These are phyloP conservation scores for Fusarium humuli DNA, from an alignment of 2,329 filamentous ascomycete genomes.

Conservation along the genomic window DNA sequence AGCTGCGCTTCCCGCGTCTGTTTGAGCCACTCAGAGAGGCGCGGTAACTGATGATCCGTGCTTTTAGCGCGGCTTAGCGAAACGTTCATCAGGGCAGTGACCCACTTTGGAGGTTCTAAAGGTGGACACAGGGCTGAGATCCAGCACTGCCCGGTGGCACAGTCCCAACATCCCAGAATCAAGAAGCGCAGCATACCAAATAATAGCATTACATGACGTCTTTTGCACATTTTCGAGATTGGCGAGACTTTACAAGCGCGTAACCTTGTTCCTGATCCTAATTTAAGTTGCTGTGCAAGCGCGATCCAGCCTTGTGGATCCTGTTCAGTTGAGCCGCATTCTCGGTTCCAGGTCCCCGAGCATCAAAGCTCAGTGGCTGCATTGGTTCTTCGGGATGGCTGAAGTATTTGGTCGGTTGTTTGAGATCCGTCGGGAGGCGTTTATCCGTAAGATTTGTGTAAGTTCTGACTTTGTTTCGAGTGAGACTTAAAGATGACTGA, in stretches of 20 bases:
- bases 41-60: background rate
- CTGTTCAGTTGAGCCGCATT: conserved; percentile 23
- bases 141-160: conserved; percentile 42
- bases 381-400: conserved; percentile 28
- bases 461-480: background rate
- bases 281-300: conserved; percentile 16
- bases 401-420: background rate
- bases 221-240: conserved; percentile 8
- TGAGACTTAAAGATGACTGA: background rate
- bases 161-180: conserved; percentile 4
- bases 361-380: conserved; percentile 11
- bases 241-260: conserved; percentile 9
- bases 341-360: conserved; percentile 7
- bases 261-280: conserved; percentile 5
- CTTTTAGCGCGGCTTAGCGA: conserved; percentile 7
- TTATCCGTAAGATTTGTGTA: background rate
- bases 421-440: background rate
- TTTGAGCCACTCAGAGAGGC: conserved; percentile 28
- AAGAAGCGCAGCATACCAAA: conserved; percentile 25
- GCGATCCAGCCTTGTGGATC: conserved; percentile 2
- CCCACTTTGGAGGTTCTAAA: conserved; percentile 1
- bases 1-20: conserved; percentile 36
- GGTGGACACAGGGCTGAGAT: conserved; percentile 37
- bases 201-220: conserved; percentile 2
- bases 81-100: background rate